A percentile compares a stretch with the other conserved stretches of the same genome.
These are phyloP conservation scores for Stenogyne calaminthoides DNA, from an alignment of 305 asterid species.

Conservation along the genomic window DNA sequence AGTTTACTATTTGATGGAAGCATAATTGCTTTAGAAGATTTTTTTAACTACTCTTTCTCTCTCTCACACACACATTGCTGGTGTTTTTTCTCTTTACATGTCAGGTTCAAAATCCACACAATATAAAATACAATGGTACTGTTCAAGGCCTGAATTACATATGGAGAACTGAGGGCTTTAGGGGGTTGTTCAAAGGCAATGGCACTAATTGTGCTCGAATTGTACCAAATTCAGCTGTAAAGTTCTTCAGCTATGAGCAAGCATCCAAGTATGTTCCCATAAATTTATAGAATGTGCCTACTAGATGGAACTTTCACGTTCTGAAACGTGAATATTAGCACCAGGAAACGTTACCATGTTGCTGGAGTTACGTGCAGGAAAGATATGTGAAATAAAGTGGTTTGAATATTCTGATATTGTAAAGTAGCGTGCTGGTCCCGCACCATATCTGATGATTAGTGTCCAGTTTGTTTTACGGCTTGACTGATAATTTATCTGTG, in stretches of 20 bases:
- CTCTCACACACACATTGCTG: constrained; percentile 17
- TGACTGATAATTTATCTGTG: background rate
- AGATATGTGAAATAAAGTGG: background rate
- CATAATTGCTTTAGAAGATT: constrained; percentile 4
- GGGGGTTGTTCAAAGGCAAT: constrained; percentile 89
- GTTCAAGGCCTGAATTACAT: constrained; percentile 87
- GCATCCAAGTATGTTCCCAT: constrained; percentile 72
- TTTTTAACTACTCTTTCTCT: background rate
- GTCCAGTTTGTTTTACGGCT: background rate
- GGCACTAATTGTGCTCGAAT: constrained; percentile 96
- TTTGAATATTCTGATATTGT: background rate
- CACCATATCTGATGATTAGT: background rate
- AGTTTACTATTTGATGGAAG: background rate
- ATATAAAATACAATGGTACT: constrained; percentile 79
- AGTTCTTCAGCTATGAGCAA: constrained; percentile 96
- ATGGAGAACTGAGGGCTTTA: constrained; percentile 87
- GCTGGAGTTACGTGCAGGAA: background rate
- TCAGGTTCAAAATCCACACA: constrained; percentile 95
- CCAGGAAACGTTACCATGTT: background rate
- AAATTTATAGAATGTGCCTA: constrained; percentile 11
- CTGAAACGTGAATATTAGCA: constrained; percentile 9
- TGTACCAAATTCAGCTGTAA: constrained; percentile 90
- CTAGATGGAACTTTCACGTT: background rate
- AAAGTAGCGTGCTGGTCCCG: background rate
- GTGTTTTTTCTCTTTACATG: constrained; percentile 19